Conservation (phyloP, 2,329 filamentous ascomycete species). For the Ophiostoma sp. region DNA sequence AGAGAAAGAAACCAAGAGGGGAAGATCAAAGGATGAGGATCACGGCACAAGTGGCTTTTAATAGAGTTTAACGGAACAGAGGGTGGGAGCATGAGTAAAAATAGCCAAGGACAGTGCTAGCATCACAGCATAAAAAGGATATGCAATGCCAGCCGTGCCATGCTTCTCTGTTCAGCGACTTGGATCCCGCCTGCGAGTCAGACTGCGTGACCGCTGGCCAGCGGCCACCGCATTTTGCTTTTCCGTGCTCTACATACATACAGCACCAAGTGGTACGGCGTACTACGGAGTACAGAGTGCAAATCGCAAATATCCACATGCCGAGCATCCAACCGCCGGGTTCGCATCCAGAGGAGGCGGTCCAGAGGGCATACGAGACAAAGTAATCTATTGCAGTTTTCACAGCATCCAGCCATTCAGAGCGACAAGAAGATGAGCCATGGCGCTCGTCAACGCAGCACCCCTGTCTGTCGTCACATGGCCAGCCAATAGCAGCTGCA, state of each 20-base stretch:
- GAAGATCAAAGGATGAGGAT: neutral
- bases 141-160: neutral
- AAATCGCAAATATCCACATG: neutral
- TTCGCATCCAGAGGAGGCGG: neutral
- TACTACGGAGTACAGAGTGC: neutral
- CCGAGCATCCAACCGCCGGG: slow-evolving; percentile 5
- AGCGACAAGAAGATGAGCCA: slow-evolving; percentile 16
- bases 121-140: neutral
- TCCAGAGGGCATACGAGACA: neutral
- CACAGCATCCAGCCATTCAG: slow-evolving; percentile 21
- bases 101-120: neutral
- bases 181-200: neutral
- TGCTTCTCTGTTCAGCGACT: neutral
- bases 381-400: slow-evolving; percentile 10
- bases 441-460: slow-evolving; percentile 2
- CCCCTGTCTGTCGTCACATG: slow-evolving; percentile 24
- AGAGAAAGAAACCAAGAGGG: slow-evolving; percentile 7
- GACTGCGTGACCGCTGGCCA: neutral
- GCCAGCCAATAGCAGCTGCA: slow-evolving; percentile 22
- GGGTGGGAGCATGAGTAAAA: neutral
- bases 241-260: neutral
- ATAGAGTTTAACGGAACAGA: neutral
- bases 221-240: neutral
- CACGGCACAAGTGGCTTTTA: neutral
- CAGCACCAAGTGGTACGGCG: no score